These are phyloP conservation scores for Raffaelea ambrosiae DNA, from an alignment of 2,329 filamentous ascomycete species.

Conservation along the genomic window DNA sequence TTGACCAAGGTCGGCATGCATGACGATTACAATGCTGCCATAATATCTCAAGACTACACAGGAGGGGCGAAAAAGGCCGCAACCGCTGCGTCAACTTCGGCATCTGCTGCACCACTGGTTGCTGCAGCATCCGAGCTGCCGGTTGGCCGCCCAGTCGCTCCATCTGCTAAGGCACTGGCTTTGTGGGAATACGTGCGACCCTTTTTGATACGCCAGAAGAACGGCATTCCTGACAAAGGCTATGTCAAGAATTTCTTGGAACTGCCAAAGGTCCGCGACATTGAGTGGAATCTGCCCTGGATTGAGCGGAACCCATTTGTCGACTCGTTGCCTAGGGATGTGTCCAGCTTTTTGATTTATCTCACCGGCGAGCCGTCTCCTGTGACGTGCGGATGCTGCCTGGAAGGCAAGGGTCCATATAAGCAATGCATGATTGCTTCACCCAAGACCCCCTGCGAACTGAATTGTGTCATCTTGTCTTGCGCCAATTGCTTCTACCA, in stretches of 20 bases:
- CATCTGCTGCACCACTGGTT: no score
- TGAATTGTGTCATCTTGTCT: constrained; percentile 10
- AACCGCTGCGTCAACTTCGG: no score
- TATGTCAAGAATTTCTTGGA: constrained; percentile 16
- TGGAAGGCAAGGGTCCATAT: constrained; percentile 18
- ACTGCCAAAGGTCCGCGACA: constrained; percentile 17
- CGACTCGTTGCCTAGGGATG: constrained; percentile 17
- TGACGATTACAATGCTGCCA: no score
- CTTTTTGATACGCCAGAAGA: constrained; percentile 10
- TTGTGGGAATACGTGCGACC: constrained; percentile 21
- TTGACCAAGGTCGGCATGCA: constrained; percentile 12
- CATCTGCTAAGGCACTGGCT: constrained; percentile 1
- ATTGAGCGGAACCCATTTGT: constrained; percentile 10
- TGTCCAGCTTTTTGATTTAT: constrained; percentile 21
- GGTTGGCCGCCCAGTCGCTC: background rate
- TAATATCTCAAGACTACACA: background rate
- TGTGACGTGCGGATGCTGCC: constrained; percentile 17
- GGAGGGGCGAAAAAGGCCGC: background rate
- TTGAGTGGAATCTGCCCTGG: constrained; percentile 20
- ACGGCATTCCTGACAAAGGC: constrained; percentile 8
- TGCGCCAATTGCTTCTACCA: constrained; percentile 23
- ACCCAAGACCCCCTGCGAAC: constrained; percentile 2
- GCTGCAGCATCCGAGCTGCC: no score
- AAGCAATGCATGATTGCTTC: constrained; percentile 19
- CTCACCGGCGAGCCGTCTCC: constrained; percentile 20